These are phyloP conservation scores for Pichia insulana DNA, from an alignment of 805 yeast species.

Conservation along the genomic window DNA sequence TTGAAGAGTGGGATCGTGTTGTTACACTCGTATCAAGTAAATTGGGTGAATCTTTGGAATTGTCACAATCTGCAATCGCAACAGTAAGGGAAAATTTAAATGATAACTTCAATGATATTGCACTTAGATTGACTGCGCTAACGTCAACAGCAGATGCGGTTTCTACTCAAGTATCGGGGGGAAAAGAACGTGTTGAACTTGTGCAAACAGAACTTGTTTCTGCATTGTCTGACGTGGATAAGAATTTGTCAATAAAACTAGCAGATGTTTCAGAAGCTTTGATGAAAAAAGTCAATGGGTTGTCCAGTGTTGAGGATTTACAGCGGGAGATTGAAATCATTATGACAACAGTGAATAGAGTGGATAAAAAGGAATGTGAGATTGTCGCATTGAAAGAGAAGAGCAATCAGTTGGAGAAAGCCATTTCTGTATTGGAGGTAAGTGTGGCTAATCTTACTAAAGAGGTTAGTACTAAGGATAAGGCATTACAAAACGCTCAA, in stretches of 20 bases:
- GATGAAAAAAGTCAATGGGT: neutral
- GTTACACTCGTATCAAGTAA: too few species aligned
- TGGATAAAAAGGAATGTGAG: too few species aligned
- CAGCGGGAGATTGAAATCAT: too few species aligned
- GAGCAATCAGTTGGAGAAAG: too few species aligned
- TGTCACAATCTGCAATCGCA: neutral
- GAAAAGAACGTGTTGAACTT: neutral
- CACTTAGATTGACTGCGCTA: neutral
- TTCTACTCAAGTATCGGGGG: neutral
- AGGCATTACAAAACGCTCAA: too few species aligned
- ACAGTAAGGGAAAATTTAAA: neutral
- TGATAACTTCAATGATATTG: constrained; percentile 3
- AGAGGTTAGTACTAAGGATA: too few species aligned
- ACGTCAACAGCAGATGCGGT: neutral
- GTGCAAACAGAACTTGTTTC: neutral
- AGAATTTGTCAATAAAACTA: neutral
- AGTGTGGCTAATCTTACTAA: too few species aligned
- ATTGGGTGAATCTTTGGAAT: too few species aligned
- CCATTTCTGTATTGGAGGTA: too few species aligned
- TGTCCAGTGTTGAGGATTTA: neutral
- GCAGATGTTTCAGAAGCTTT: neutral
- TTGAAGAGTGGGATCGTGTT: too few species aligned
- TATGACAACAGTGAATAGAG: too few species aligned
- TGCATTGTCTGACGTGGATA: constrained; percentile 5
- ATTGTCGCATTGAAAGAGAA: too few species aligned